A percentile compares a stretch with the other conserved stretches of the same genome.
Conservation (phyloP, 1,284 basidiomycete species). For the Puccinia horiana region DNA sequence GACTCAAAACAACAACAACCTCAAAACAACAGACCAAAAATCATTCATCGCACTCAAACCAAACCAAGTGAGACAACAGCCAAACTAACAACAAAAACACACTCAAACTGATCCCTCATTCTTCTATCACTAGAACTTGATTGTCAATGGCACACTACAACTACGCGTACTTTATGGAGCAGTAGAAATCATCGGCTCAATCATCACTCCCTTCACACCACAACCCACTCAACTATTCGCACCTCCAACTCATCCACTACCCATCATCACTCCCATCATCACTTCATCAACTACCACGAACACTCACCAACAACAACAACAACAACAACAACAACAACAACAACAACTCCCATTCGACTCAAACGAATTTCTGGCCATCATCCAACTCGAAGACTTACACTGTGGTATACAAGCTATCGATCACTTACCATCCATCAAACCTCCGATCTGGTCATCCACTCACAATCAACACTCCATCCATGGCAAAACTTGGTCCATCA, state of each 20-base stretch:
- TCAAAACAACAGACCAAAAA: too few species aligned
- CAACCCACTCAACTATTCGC: slow-evolving; percentile 30
- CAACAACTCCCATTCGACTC: slow-evolving; percentile 4
- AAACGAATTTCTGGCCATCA: slow-evolving; percentile 20
- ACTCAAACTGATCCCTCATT: too few species aligned
- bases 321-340: neutral
- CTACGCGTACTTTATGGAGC: neutral
- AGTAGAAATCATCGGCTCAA: neutral
- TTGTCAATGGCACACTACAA: slow-evolving; percentile 8
- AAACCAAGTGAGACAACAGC: too few species aligned
- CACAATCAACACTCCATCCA: neutral
- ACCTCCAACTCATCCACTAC: slow-evolving; percentile 35
- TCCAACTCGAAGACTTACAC: slow-evolving; percentile 23
- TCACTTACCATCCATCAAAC: slow-evolving; percentile 2
- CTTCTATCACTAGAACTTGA: slow-evolving; percentile 8
- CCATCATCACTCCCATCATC: slow-evolving; percentile 13
- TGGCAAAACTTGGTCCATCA: slow-evolving; percentile 24
- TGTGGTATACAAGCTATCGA: slow-evolving; percentile 37
- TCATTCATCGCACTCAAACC: too few species aligned
- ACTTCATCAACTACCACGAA: neutral
- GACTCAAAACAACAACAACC: too few species aligned
- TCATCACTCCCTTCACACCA: neutral
- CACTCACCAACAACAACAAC: neutral
- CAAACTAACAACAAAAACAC: too few species aligned
- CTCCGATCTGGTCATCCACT: slow-evolving; percentile 22